Conservation (phyloP, 2,329 filamentous ascomycete genomes). For the Davidsoniella virescens region DNA sequence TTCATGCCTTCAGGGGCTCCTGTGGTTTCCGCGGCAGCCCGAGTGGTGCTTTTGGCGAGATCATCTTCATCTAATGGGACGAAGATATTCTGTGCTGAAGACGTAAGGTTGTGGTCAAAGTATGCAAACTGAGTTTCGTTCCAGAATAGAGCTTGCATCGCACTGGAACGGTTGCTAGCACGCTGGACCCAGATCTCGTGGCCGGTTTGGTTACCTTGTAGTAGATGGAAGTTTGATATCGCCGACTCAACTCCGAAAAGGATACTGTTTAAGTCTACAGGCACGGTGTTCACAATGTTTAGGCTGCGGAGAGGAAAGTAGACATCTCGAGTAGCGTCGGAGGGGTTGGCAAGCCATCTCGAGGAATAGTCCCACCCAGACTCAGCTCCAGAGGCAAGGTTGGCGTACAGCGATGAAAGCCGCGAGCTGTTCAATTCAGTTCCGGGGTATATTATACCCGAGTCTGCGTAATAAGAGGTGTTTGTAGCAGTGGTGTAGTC, state of each 20-base stretch:
- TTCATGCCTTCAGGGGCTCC: constrained; percentile 38
- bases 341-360: constrained; percentile 40
- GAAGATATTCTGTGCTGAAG: constrained; percentile 37
- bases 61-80: constrained; percentile 17
- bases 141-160: constrained; percentile 49
- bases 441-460: constrained; percentile 42
- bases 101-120: constrained; percentile 54
- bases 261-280: constrained; percentile 53
- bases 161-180: constrained; percentile 38
- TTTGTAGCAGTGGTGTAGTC: constrained; percentile 53
- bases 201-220: constrained; percentile 32
- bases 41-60: constrained; percentile 12
- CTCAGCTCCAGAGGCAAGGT: constrained; percentile 49
- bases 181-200: constrained; percentile 32
- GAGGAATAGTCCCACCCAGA: constrained; percentile 48
- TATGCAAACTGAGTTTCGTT: constrained; percentile 45
- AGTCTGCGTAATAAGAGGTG: constrained; percentile 40
- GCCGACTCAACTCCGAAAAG: constrained; percentile 48
- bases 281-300: constrained; percentile 40
- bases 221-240: constrained; percentile 37
- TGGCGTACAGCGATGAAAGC: constrained; percentile 37
- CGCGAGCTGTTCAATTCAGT: constrained; percentile 34
- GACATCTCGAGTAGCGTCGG: constrained; percentile 40
- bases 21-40: constrained; percentile 19
- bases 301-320: constrained; percentile 51